Base-by-base conservation (phyloP, 2,329 filamentous ascomycete species). In the Chaetomiaceae sp. region DNA sequence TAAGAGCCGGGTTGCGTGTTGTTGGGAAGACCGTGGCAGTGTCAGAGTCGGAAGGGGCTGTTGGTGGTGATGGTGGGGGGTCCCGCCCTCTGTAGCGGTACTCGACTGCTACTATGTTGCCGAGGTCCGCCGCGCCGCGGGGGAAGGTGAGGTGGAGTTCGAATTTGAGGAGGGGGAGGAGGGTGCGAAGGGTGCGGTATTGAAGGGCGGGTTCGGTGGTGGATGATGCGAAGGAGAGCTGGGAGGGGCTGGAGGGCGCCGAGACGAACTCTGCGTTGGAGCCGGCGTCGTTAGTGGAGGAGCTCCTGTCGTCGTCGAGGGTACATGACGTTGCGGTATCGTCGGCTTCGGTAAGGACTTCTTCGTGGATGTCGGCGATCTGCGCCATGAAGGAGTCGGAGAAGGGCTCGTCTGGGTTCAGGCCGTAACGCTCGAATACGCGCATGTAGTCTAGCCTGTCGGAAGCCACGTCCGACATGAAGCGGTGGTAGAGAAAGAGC, bases 401-500 rank as follows among this genome's bases (percentile, higher is more conserved):
- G 65, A 97, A 95, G 0, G 76, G 66, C 3, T 76, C 76, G 13
- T 86, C 72, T 0, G 81, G 69, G 27, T 89, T 76, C 7, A 96
- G 74, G 0, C 77, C 74, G 61, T 96, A 95, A 1, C 90, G 84
- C 6, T 75, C 67, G 53, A 92, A 84, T 1, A 97, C 75, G 0
- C 75, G 71, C 18, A 81, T 69, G 32, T 90, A 88, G 52, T 90
- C 81, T 0, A 96, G 76, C 7, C 79, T 77, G 45, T 85, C 85
- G 0, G 81, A 78, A 0, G 86, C 88, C 62, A 97, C 82, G 2
- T 84, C 78, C 9, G 84, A 82, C n/a, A 99, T 75, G 48, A 97
- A 83, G 23, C 85, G 84, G 60, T 92, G 90, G 66, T 97, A 99
- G 0, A 97, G 74, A 69, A 95, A 90, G 0, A 97, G 75, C 66